Conservation (phyloP, 2,329 filamentous ascomycete species). For the Lojkania enalia region DNA sequence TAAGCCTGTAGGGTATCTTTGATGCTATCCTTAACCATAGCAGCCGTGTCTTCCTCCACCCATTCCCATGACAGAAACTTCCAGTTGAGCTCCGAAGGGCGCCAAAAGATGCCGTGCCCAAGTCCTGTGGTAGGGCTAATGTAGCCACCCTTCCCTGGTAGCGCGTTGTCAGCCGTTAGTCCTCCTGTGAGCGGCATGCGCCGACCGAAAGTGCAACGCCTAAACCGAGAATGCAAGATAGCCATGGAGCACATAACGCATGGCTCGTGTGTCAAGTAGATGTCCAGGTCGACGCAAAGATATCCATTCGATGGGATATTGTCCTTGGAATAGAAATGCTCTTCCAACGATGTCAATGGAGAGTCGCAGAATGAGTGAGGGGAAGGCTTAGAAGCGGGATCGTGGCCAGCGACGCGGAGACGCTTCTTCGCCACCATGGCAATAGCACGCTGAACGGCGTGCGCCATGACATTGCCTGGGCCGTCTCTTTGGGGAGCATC, state of each 20-base stretch:
- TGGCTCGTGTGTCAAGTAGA: slow-evolving; percentile 94
- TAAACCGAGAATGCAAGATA: slow-evolving; percentile 89
- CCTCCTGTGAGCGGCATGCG: slow-evolving; percentile 82
- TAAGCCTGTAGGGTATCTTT: slow-evolving; percentile 39
- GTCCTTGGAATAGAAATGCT: slow-evolving; percentile 59
- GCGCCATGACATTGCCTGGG: slow-evolving; percentile 74
- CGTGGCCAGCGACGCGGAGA: slow-evolving; percentile 41
- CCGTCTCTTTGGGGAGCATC: slow-evolving; percentile 32
- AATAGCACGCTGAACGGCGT: slow-evolving; percentile 76
- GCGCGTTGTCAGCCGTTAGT: slow-evolving; percentile 68
- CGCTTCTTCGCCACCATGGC: slow-evolving; percentile 74
- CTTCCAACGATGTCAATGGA: slow-evolving; percentile 70
- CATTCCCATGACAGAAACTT: slow-evolving; percentile 81
- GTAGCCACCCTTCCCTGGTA: slow-evolving; percentile 11
- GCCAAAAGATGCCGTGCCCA: slow-evolving; percentile 67
- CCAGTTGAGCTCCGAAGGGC: slow-evolving; percentile 78
- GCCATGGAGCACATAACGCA: slow-evolving; percentile 98
- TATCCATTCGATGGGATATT: slow-evolving; percentile 79
- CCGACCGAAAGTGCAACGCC: slow-evolving; percentile 77
- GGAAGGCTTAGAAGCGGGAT: slow-evolving; percentile 26
- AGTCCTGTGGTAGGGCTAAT: slow-evolving; percentile 29
- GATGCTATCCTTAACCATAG: slow-evolving; percentile 13
- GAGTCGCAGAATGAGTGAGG: slow-evolving; percentile 64
- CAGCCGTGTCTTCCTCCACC: slow-evolving; percentile 38
- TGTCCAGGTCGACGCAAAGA: slow-evolving; percentile 88